Percentiles rank a stretch among this genome's conserved stretches.
phyloP scores from a whole-genome alignment of 1,139 yeast genomes.

The Eremothecium cymbalariae region DNA sequence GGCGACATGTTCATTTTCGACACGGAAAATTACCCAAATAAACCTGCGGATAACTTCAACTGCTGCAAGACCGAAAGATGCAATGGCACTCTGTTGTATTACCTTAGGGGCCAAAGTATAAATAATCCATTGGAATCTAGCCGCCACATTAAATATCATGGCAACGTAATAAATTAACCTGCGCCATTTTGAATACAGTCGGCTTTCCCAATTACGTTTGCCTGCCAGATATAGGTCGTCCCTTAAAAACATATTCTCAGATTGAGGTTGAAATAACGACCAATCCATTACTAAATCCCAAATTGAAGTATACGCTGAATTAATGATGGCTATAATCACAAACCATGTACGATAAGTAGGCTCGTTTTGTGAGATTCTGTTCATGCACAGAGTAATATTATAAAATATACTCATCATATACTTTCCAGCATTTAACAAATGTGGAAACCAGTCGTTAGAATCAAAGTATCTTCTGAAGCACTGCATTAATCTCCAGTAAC shows the following conservation, averaged over 20 bases:
- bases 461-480: conserved; percentile 88
- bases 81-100: conserved; percentile 83
- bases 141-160: conserved; percentile 58
- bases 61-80: conserved; percentile 74
- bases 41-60: conserved; percentile 78
- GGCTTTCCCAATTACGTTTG: conserved; percentile 29
- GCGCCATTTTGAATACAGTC: conserved; percentile 38
- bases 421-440: conserved; percentile 81
- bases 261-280: conserved; percentile 67
- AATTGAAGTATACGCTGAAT: conserved; percentile 57
- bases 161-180: conserved; percentile 60
- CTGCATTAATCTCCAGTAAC: conserved; percentile 84
- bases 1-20: conserved; percentile 93
- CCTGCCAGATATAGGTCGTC: conserved; percentile 48
- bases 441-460: conserved; percentile 95
- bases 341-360: conserved; percentile 46
- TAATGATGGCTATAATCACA: conserved; percentile 64
- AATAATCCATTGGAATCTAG: conserved; percentile 87
- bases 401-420: conserved; percentile 60
- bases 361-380: conserved; percentile 43
- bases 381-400: conserved; percentile 68
- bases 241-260: conserved; percentile 54
- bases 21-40: conserved; percentile 83
- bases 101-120: conserved; percentile 62
- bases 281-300: conserved; percentile 98